Conservation (phyloP, 2,329 filamentous ascomycete species). For the Teratosphaeria epicoccoides region DNA sequence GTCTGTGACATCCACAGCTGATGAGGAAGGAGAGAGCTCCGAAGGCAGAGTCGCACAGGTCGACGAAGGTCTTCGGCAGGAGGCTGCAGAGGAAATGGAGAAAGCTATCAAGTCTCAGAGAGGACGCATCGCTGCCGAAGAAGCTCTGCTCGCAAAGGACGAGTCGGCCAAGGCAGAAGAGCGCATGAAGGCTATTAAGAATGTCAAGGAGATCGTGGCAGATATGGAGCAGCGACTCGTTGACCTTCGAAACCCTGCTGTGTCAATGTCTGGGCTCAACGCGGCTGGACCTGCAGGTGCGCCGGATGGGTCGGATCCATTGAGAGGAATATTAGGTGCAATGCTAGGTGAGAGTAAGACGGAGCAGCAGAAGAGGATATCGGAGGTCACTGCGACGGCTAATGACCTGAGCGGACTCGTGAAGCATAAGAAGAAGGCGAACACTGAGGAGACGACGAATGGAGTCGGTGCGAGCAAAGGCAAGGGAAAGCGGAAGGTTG, state of each 20-base stretch:
- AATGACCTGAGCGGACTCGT: slow-evolving; percentile 66
- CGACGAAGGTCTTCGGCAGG: slow-evolving; percentile 59
- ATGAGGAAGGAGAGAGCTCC: slow-evolving; percentile 29
- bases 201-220: slow-evolving; percentile 66
- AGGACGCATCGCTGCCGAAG: slow-evolving; percentile 59
- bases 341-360: slow-evolving; percentile 52
- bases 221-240: slow-evolving; percentile 69
- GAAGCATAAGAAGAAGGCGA: slow-evolving; percentile 51
- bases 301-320: slow-evolving; percentile 30
- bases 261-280: slow-evolving; percentile 39
- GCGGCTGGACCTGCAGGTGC: slow-evolving; percentile 37
- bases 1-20: slow-evolving; percentile 54
- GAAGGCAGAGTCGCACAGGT: slow-evolving; percentile 36
- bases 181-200: slow-evolving; percentile 51
- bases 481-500: slow-evolving; percentile 23
- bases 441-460: slow-evolving; percentile 8
- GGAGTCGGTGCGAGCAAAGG: slow-evolving; percentile 8
- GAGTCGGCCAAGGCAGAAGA: slow-evolving; percentile 48
- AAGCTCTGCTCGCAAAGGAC: slow-evolving; percentile 48
- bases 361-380: slow-evolving; percentile 52
- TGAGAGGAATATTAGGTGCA: slow-evolving; percentile 54
- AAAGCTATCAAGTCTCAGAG: slow-evolving; percentile 63
- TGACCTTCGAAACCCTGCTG: slow-evolving; percentile 56
- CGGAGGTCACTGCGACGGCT: slow-evolving; percentile 62
- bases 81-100: slow-evolving; percentile 61